phyloP scores from a whole-genome alignment of 1,284 basidiomycete species.

The Xanthoconium separans region DNA sequence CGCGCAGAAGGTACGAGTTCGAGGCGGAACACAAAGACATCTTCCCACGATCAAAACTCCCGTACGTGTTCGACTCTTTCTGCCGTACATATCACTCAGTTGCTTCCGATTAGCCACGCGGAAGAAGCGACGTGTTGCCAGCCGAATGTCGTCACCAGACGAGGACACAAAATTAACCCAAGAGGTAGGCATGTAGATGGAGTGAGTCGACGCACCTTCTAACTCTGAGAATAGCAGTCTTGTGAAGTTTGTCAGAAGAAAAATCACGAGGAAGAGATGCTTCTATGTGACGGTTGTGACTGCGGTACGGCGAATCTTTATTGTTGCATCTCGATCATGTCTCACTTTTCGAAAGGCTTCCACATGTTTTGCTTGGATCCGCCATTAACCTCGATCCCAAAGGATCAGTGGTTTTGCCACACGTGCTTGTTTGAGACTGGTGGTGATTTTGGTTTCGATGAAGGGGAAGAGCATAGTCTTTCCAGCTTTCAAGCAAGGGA shows the following conservation, averaged over 20 bases:
- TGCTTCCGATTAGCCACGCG: slow-evolving; percentile 33
- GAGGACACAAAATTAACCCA: slow-evolving; percentile 44
- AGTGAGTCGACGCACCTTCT: slow-evolving; percentile 14
- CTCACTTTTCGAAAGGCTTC: slow-evolving; percentile 60
- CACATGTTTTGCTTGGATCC: slow-evolving; percentile 97
- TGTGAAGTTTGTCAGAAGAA: slow-evolving; percentile 93
- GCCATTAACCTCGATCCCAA: slow-evolving; percentile 80
- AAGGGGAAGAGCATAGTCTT: slow-evolving; percentile 94
- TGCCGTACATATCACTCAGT: slow-evolving; percentile 18
- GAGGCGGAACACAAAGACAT: slow-evolving; percentile 46
- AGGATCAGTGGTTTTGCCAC: slow-evolving; percentile 96
- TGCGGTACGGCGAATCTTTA: slow-evolving; percentile 60
- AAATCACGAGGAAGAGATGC: slow-evolving; percentile 85
- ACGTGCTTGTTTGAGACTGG: slow-evolving; percentile 91
- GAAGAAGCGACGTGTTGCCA: slow-evolving; percentile 31
- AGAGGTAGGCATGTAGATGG: slow-evolving; percentile 44
- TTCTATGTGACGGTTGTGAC: slow-evolving; percentile 97
- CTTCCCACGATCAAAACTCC: slow-evolving; percentile 41
- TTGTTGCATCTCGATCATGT: slow-evolving; percentile 13
- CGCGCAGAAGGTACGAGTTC: slow-evolving; percentile 32
- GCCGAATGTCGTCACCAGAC: slow-evolving; percentile 37
- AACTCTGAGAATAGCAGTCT: slow-evolving; percentile 30
- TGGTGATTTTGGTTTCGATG: slow-evolving; percentile 98
- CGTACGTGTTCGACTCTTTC: slow-evolving; percentile 28
- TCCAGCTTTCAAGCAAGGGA: slow-evolving; percentile 93